phyloP scores from a whole-genome alignment of 1,284 basidiomycete species.

The Irpex sp. region DNA sequence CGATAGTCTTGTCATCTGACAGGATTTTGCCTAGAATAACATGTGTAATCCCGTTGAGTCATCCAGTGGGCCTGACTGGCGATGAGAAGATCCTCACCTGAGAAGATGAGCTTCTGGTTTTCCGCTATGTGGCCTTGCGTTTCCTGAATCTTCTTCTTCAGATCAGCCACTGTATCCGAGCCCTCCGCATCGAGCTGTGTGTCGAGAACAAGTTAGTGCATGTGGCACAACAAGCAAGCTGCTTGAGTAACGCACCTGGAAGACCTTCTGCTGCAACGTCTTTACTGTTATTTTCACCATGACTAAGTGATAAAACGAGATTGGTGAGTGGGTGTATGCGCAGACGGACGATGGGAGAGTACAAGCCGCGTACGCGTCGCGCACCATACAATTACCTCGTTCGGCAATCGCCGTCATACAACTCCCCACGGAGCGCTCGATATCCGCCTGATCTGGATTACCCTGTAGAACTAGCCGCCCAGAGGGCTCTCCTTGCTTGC shows the following conservation, averaged over 20 bases:
- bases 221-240: background rate
- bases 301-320: constrained; percentile 27
- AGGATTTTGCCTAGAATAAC: constrained; percentile 81
- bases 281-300: constrained; percentile 92
- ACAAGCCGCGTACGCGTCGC: constrained; percentile 10
- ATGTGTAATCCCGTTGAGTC: background rate
- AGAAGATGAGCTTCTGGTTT: constrained; percentile 93
- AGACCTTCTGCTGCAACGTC: constrained; percentile 89
- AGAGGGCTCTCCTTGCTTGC: constrained; percentile 3
- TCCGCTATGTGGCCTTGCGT: constrained; percentile 73
- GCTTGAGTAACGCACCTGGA: constrained; percentile 43
- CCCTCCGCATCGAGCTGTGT: constrained; percentile 78
- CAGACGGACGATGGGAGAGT: constrained; percentile 9
- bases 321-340: background rate
- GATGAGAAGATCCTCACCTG: constrained; percentile 49
- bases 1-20: constrained; percentile 85
- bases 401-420: constrained; percentile 7
- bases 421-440: background rate
- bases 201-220: background rate
- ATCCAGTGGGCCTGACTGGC: background rate
- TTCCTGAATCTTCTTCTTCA: constrained; percentile 87
- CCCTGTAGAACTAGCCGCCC: background rate
- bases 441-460: background rate
- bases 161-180: constrained; percentile 68
- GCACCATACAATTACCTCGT: constrained; percentile 7